A percentile compares a stretch with the other conserved stretches of the same genome.
Conservation (phyloP, 1,284 basidiomycete species). For the Ustilago nuda region DNA sequence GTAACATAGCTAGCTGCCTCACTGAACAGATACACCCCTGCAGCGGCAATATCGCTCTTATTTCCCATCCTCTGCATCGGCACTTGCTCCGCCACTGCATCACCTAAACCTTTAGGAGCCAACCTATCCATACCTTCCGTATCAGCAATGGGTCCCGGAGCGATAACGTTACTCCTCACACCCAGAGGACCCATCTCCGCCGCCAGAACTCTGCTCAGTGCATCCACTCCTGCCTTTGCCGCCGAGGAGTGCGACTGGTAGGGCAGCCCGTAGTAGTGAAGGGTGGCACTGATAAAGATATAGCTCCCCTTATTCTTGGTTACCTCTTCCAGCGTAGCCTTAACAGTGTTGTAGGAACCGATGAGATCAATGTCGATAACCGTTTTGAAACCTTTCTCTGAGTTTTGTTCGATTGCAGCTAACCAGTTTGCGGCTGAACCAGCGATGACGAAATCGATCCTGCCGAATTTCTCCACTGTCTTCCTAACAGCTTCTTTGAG, state of each 20-base stretch:
- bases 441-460: conserved; percentile 94
- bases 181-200: conserved; percentile 93
- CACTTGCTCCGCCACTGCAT: conserved; percentile 47
- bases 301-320: conserved; percentile 76
- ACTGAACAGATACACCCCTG: conserved; percentile 87
- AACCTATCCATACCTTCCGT: conserved; percentile 88
- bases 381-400: conserved; percentile 77
- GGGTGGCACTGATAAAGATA: conserved; percentile 88
- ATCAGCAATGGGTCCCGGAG: conserved; percentile 83
- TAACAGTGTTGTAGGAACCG: conserved; percentile 90
- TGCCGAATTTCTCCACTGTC: conserved; percentile 82
- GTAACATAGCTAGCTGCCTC: conserved; percentile 84
- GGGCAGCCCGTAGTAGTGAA: conserved; percentile 89
- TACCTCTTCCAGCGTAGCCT: conserved; percentile 59
- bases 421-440: conserved; percentile 74
- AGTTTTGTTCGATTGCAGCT: conserved; percentile 65
- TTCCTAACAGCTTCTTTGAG: conserved; percentile 80
- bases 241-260: conserved; percentile 93
- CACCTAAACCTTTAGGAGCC: conserved; percentile 71
- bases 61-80: conserved; percentile 66
- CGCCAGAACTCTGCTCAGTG: conserved; percentile 83
- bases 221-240: conserved; percentile 94
- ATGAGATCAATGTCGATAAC: conserved; percentile 94
- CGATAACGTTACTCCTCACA: conserved; percentile 91
- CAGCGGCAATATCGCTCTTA: conserved; percentile 80